These are phyloP conservation scores for Quercus mongolica DNA, from an alignment of 306 rosid genomes.

Conservation along the genomic window DNA sequence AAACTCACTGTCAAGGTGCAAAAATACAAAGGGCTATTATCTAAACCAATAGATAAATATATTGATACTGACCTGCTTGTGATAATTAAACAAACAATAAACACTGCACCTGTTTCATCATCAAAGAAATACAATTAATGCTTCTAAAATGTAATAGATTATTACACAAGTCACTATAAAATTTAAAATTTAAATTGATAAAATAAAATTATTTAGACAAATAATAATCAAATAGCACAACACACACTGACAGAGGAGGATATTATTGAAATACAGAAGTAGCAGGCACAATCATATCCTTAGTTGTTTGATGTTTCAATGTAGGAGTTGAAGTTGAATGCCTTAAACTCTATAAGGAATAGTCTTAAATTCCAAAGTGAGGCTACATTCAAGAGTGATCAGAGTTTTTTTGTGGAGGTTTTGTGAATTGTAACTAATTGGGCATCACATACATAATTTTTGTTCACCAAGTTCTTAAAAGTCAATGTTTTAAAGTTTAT, in stretches of 20 bases:
- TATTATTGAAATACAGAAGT: not conserved
- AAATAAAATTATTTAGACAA: not conserved
- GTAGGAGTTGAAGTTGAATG: too few species aligned
- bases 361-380: too few species aligned
- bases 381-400: too few species aligned
- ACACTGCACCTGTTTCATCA: constrained; percentile 88
- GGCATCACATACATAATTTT: too few species aligned
- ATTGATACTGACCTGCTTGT: constrained; percentile 73
- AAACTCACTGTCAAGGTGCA: constrained; percentile 12
- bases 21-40: not conserved
- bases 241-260: not conserved
- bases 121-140: constrained; percentile 26
- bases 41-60: constrained; percentile 19
- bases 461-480: too few species aligned
- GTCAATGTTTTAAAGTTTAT: too few species aligned
- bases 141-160: constrained; percentile 10
- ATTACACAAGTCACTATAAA: constrained; percentile 2
- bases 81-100: constrained; percentile 81
- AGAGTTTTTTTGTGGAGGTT: too few species aligned
- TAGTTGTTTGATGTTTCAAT: too few species aligned
- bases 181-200: not conserved
- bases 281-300: not conserved
- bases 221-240: not conserved
- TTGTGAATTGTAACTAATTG: too few species aligned
- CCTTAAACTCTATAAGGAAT: too few species aligned